Conservation (phyloP, 345 rosid genomes). For the Brassica incana region DNA sequence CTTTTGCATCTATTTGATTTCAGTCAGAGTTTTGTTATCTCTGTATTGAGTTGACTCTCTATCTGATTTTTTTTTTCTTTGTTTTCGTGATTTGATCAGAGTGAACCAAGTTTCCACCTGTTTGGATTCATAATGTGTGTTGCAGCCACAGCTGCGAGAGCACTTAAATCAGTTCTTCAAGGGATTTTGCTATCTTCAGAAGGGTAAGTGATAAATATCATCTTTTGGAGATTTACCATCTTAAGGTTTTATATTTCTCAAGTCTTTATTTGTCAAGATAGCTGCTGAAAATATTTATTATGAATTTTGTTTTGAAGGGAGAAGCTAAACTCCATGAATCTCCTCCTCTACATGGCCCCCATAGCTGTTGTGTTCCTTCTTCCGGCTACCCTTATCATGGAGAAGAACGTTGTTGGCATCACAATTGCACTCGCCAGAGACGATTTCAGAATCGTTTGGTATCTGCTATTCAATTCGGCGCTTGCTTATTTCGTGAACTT, state of each 20-base stretch:
- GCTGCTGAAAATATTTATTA: constrained; percentile 21
- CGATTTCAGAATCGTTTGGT: constrained; percentile 83
- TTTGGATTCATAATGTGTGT: constrained; percentile 95
- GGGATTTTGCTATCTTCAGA: constrained; percentile 97
- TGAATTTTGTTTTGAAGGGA: constrained; percentile 56
- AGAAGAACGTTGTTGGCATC: constrained; percentile 91
- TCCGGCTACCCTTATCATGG: constrained; percentile 95
- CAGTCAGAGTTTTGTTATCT: neutral
- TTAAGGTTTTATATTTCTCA: neutral
- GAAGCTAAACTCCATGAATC: constrained; percentile 98
- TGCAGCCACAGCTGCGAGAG: constrained; percentile 96
- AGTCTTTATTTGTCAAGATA: neutral
- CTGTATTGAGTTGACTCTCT: neutral
- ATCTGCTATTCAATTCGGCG: constrained; percentile 88
- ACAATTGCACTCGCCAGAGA: constrained; percentile 95
- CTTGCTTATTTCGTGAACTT: constrained; percentile 94
- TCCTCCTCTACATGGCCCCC: constrained; percentile 97
- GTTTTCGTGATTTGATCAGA: constrained; percentile 42
- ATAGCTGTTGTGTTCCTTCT: constrained; percentile 90
- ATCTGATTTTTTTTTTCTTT: neutral
- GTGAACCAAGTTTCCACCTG: constrained; percentile 97
- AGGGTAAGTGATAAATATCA: constrained; percentile 55
- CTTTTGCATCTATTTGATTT: neutral
- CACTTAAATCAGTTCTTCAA: constrained; percentile 94
- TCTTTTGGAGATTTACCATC: neutral